These are phyloP conservation scores for Monosporascus sp. DNA, from an alignment of 2,329 filamentous ascomycete genomes.

Conservation along the genomic window DNA sequence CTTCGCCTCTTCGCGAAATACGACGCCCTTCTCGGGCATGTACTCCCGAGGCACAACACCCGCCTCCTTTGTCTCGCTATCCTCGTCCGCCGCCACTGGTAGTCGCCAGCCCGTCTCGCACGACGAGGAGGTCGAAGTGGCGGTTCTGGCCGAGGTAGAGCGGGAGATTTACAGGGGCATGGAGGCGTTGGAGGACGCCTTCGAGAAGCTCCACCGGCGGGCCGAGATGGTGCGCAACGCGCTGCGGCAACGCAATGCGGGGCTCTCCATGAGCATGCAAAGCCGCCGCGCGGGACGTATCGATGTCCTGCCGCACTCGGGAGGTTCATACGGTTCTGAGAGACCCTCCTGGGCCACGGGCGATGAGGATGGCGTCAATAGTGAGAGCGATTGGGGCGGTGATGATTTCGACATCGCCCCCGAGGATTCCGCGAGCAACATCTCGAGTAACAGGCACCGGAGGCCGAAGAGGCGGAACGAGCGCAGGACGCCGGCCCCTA, in stretches of 20 bases:
- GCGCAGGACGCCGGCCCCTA: constrained; percentile 65
- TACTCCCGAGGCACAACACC: constrained; percentile 52
- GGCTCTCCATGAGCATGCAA: constrained; percentile 61
- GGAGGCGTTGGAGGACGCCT: constrained; percentile 90
- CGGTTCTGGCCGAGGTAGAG: constrained; percentile 83
- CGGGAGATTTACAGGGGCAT: constrained; percentile 90
- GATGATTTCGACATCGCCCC: constrained; percentile 60
- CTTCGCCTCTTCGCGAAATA: constrained; percentile 37
- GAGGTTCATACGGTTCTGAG: constrained; percentile 43
- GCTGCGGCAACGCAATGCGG: constrained; percentile 76
- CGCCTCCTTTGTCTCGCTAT: constrained; percentile 41
- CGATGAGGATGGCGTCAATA: constrained; percentile 41
- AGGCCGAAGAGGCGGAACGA: constrained; percentile 64
- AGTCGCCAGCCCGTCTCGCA: constrained; percentile 66
- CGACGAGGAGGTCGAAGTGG: constrained; percentile 91
- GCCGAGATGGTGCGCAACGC: constrained; percentile 76
- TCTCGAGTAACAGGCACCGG: constrained; percentile 64
- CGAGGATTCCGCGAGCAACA: constrained; percentile 77
- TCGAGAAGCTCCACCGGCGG: constrained; percentile 81
- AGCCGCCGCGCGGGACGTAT: constrained; percentile 47
- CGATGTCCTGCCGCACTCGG: constrained; percentile 50
- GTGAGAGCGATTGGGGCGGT: constrained; percentile 54
- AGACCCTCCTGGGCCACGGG: constrained; percentile 40
- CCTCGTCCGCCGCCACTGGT: constrained; percentile 34
- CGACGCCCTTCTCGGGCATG: constrained; percentile 43